These are phyloP conservation scores for Didymosphaeria variabile DNA, from an alignment of 2,329 filamentous ascomycete species.

Conservation along the genomic window DNA sequence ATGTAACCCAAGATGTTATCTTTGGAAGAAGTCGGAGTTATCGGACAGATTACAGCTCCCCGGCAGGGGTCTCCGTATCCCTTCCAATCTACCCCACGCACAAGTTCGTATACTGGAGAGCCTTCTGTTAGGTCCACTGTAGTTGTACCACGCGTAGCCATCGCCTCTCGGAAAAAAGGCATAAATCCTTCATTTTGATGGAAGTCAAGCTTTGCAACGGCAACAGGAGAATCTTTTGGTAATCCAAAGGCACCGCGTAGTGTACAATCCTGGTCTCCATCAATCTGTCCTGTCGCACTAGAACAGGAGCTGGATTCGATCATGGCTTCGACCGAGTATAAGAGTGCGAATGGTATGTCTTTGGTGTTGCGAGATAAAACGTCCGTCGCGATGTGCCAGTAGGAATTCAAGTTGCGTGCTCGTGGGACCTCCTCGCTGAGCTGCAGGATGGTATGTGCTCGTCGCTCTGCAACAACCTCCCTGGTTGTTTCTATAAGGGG, in stretches of 20 bases:
- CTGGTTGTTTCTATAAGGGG: slow-evolving; percentile 80
- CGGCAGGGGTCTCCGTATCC: slow-evolving; percentile 48
- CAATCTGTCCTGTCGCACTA: neutral
- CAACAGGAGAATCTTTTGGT: slow-evolving; percentile 6
- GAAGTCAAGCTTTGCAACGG: neutral
- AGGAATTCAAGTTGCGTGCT: slow-evolving; percentile 72
- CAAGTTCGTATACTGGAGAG: slow-evolving; percentile 34
- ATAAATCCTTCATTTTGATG: slow-evolving; percentile 5
- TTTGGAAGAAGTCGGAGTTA: slow-evolving; percentile 45
- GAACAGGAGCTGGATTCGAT: slow-evolving; percentile 19
- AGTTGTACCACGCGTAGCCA: slow-evolving; percentile 35
- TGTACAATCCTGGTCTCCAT: slow-evolving; percentile 1
- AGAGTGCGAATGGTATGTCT: slow-evolving; percentile 37
- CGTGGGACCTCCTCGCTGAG: slow-evolving; percentile 42
- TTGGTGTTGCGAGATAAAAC: slow-evolving; percentile 75
- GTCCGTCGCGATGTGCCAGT: slow-evolving; percentile 73
- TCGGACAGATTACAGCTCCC: slow-evolving; percentile 47
- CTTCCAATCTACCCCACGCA: slow-evolving; percentile 41
- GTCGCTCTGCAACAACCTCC: slow-evolving; percentile 49
- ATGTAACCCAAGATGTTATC: slow-evolving; percentile 50
- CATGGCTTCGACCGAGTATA: slow-evolving; percentile 33
- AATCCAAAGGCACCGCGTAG: slow-evolving; percentile 9
- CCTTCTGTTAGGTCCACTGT: slow-evolving; percentile 42
- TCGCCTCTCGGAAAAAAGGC: slow-evolving; percentile 13
- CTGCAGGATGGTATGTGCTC: slow-evolving; percentile 21